Percentiles rank a stretch among this genome's conserved stretches.
Evolutionary conservation across 345 rosid species (phyloP).

Genomic region (Noccaea bulbosa): DNA sequence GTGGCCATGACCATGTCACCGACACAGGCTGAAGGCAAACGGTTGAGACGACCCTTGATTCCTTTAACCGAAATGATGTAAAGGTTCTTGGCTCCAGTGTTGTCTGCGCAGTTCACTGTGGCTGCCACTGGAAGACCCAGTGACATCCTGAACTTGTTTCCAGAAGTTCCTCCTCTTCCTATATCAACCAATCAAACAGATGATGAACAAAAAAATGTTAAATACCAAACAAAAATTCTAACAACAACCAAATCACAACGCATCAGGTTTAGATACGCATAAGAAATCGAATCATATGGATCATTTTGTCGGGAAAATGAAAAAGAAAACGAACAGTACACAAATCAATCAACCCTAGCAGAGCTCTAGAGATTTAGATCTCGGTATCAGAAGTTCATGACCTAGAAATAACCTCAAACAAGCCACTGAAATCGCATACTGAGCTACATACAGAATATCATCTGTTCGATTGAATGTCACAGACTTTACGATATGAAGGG

Average conservation of each 20-base stretch:
- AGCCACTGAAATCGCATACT: not conserved
- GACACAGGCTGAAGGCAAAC: slow-evolving; percentile 49
- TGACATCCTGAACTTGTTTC: slow-evolving; percentile 53
- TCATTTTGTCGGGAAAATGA: not conserved
- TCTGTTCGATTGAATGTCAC: not conserved
- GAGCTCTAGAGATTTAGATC: not conserved
- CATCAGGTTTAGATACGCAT: too few relatives aligned
- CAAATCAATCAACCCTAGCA: not conserved
- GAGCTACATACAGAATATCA: not conserved
- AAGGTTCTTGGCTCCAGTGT: slow-evolving; percentile 49
- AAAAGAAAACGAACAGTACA: not conserved
- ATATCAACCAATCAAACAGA: not conserved
- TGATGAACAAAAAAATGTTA: too few relatives aligned
- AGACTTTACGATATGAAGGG: not conserved
- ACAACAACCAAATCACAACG: too few relatives aligned
- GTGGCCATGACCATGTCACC: slow-evolving; percentile 54
- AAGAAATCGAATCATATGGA: not conserved
- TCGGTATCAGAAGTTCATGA: not conserved
- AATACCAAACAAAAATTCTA: too few relatives aligned
- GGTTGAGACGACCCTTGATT: slow-evolving; percentile 51
- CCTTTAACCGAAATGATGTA: slow-evolving; percentile 51
- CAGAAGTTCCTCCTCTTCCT: slow-evolving; percentile 52
- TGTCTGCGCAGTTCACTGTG: slow-evolving; percentile 49
- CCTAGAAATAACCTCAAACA: not conserved
- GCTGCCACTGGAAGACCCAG: slow-evolving; percentile 54